Percentiles rank a stretch among this genome's conserved stretches.
phyloP scores from a whole-genome alignment of 2,329 filamentous ascomycete genomes.

The Dothiorella sarmentorum region DNA sequence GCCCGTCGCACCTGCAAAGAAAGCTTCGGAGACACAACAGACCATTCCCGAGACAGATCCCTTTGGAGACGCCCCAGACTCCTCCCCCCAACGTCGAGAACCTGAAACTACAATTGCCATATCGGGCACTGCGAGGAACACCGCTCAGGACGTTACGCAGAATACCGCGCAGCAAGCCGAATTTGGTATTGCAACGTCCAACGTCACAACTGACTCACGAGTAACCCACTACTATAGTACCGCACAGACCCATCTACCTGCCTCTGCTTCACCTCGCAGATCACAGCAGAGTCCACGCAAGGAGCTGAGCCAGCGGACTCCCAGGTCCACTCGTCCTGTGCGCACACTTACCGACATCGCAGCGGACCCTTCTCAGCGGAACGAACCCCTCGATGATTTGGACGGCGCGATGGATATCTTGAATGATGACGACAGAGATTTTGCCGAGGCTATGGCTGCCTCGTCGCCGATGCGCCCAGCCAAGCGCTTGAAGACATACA shows the following conservation, averaged over 20 bases:
- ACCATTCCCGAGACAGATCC: slow-evolving; percentile 13
- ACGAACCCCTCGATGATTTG: slow-evolving; percentile 3
- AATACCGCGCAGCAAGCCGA: neutral
- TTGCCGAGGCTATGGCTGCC: slow-evolving; percentile 23
- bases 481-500: slow-evolving; percentile 15
- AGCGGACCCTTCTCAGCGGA: slow-evolving; percentile 30
- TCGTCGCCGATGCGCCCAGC: slow-evolving; percentile 16
- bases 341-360: slow-evolving; percentile 37
- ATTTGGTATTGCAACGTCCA: neutral
- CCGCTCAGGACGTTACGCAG: neutral
- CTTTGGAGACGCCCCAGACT: neutral
- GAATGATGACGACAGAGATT: slow-evolving; percentile 19
- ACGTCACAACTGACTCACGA: neutral
- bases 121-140: neutral
- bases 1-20: neutral
- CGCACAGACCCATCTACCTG: slow-evolving; percentile 39
- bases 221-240: slow-evolving; percentile 21
- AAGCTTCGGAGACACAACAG: neutral
- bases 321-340: slow-evolving; percentile 12
- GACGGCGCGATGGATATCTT: slow-evolving; percentile 24
- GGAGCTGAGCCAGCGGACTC: slow-evolving; percentile 11
- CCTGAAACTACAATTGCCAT: neutral
- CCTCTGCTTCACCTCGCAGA: slow-evolving; percentile 19
- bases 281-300: slow-evolving; percentile 1
- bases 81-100: neutral